Evolutionary conservation across 2,329 filamentous ascomycete genomes (phyloP), one percentile per base, ranked within the genome.

Genomic region (Sporothrix globosa): DNA sequence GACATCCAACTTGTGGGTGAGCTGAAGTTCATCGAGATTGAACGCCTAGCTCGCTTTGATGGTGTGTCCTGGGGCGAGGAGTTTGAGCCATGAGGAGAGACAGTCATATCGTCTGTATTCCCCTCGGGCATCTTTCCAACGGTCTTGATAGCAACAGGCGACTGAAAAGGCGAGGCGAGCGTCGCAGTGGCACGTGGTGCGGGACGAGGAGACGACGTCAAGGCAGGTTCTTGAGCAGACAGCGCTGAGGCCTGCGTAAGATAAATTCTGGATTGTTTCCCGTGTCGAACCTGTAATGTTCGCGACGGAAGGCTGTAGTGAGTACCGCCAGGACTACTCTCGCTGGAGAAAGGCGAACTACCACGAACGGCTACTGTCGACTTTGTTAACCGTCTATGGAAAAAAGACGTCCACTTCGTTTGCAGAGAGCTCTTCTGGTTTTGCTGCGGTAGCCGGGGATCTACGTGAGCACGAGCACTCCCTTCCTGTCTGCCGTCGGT

Each of bases 1-100:
- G 85, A 80, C 73, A 88, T 85, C 86, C 87, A 89, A 66, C 80
- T 84, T 66, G 80, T 82, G 19, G 87, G 83, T 1, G 87, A 86
- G 72, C 82, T 82, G 72, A 90, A 87, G 69, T 88, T 86, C 82
- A 87, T 85, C 19, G 88, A 89, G 34, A 87, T 80, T 19, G 88
- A 88, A 71, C 85, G 83, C 69, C 81, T 82, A 14, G 84, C 79
- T 67, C 78, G 80, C 74, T 82, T 84, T 9, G 82, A 80, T 2
- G 82, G 81, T 1, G 82, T 82, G 39, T 78, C 78, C 50, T 83
- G 81, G 2, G 78, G 76, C 1, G 79, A 73, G 0, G 67, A 39
- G 30, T 48, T 41, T 3, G 65, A 67, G 46, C 46, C 60, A 2
- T 67, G 58, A 3, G 69, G 50, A 17, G 54, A 72, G 2, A 21